These are phyloP conservation scores for Nicotiana tomentosiformis DNA, from an alignment of 257 asterid genomes.

Conservation along the genomic window DNA sequence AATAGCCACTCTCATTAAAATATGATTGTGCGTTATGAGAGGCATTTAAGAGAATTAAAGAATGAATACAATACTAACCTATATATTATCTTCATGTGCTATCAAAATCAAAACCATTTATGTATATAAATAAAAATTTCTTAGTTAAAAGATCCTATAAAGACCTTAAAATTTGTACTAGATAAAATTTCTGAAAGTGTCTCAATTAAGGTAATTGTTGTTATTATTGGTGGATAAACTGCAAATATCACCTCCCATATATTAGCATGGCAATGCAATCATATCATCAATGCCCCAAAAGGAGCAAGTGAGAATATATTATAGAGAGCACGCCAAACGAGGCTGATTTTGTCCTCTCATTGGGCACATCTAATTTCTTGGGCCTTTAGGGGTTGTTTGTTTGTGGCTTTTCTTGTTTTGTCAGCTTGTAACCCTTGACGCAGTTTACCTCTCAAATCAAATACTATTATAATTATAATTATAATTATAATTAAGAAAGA, in stretches of 20 bases:
- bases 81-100: too few species aligned
- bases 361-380: background rate
- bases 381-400: conserved; percentile 20
- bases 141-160: too few species aligned
- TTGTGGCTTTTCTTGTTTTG: conserved; percentile 17
- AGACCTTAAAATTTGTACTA: too few species aligned
- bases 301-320: background rate
- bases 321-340: conserved; percentile 41
- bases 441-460: conserved; percentile 45
- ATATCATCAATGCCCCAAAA: background rate
- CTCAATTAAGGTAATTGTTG: too few species aligned
- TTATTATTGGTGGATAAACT: background rate
- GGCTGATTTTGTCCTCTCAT: conserved; percentile 38
- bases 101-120: too few species aligned
- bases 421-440: conserved; percentile 33
- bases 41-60: too few species aligned
- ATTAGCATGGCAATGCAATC: background rate
- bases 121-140: too few species aligned
- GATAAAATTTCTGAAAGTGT: too few species aligned
- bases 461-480: background rate
- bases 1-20: too few species aligned
- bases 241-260: background rate
- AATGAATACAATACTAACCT: too few species aligned
- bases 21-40: too few species aligned
- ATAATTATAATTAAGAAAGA: background rate